phyloP scores from a whole-genome alignment of 2,329 filamentous ascomycete species.

The Coniochaeta sp. region DNA sequence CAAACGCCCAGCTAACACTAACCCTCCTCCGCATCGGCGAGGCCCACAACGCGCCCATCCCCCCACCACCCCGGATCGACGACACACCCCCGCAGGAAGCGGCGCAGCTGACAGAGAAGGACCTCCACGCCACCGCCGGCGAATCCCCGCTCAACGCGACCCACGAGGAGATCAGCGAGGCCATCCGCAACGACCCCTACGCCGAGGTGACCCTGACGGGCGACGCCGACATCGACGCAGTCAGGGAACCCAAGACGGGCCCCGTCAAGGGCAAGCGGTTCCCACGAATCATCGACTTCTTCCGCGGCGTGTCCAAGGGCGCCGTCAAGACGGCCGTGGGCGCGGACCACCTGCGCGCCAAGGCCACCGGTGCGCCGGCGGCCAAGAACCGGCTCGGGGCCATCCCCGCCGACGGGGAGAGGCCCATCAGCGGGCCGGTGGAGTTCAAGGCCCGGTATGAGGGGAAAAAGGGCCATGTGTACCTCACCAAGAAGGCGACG shows the following conservation, averaged over 20 bases:
- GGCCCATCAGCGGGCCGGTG: constrained; percentile 55
- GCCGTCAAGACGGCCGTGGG: constrained; percentile 65
- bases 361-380: constrained; percentile 42
- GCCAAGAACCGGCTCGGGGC: constrained; percentile 68
- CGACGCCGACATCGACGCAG: constrained; percentile 40
- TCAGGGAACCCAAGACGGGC: constrained; percentile 23
- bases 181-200: constrained; percentile 39
- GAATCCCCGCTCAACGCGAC: constrained; percentile 50
- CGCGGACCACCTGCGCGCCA: constrained; percentile 64
- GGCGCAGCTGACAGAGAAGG: constrained; percentile 30
- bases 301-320: constrained; percentile 64
- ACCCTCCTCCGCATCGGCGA: constrained; percentile 78
- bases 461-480: constrained; percentile 65
- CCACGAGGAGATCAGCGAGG: constrained; percentile 56
- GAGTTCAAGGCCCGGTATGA: constrained; percentile 68
- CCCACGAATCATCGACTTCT: constrained; percentile 49
- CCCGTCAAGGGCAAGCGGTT: constrained; percentile 26
- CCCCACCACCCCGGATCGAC: constrained; percentile 40
- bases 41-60: constrained; percentile 70
- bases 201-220: constrained; percentile 15
- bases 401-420: constrained; percentile 40
- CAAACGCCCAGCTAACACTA: constrained; percentile 75
- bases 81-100: constrained; percentile 27
- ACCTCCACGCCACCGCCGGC: constrained; percentile 38
- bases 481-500: constrained; percentile 59